A percentile compares a stretch with the other conserved stretches of the same genome.
Evolutionary conservation across 768 basidiomycete species (phyloP).

Genomic region (Kwoniella botswanensis): DNA sequence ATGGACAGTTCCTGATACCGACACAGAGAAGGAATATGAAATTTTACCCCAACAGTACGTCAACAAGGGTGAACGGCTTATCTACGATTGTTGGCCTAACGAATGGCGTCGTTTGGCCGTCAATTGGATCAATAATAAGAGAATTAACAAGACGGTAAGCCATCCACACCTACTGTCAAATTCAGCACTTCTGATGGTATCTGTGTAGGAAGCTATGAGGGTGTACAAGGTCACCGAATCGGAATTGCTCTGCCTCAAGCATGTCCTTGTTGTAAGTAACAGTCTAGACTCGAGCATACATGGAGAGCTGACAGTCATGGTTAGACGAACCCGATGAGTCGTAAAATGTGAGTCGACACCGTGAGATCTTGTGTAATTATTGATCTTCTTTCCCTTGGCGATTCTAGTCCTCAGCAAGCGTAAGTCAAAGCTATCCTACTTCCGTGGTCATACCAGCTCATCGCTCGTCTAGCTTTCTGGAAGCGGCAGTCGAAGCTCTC

Average conservation of each 20-base stretch:
- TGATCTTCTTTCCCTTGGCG: neutral
- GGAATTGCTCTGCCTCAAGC: conserved; percentile 31
- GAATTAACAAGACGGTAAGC: conserved; percentile 13
- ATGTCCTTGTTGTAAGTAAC: conserved; percentile 32
- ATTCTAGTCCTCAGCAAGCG: conserved; percentile 23
- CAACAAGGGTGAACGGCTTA: neutral
- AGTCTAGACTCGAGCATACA: neutral
- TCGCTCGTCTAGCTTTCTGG: too few species aligned
- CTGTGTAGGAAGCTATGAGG: conserved; percentile 24
- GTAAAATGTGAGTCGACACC: conserved; percentile 7
- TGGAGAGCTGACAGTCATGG: neutral
- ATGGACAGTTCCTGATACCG: conserved; percentile 12
- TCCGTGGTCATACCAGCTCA: neutral
- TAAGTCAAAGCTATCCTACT: conserved; percentile 4
- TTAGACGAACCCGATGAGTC: conserved; percentile 26
- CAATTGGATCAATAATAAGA: neutral
- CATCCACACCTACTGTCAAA: neutral
- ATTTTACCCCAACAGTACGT: neutral
- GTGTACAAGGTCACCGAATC: conserved; percentile 37
- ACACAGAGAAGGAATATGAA: conserved; percentile 2
- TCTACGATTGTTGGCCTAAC: conserved; percentile 13
- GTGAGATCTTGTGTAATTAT: neutral
- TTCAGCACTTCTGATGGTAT: neutral
- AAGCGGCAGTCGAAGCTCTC: conserved; percentile 32
- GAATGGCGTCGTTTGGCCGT: conserved; percentile 2